Conservation (phyloP, 225 moss, liverwort and hornwort genomes). For the Pseudoscleropodium purum region DNA sequence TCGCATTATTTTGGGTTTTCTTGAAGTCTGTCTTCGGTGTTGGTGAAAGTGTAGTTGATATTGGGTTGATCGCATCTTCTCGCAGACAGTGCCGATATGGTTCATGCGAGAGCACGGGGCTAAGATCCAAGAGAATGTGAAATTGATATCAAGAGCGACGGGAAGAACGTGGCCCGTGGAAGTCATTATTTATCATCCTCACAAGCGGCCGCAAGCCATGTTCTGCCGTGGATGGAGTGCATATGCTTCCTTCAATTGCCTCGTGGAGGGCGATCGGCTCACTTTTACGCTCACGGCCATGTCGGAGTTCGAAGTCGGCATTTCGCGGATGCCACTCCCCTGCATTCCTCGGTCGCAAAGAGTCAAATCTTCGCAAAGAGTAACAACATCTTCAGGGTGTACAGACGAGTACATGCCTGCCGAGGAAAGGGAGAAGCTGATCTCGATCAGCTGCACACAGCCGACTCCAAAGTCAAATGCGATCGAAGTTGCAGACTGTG, state of each 20-base stretch:
- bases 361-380: not conserved
- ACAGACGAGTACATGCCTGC: not conserved
- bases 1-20: not conserved
- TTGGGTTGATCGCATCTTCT: not conserved
- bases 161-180: not conserved
- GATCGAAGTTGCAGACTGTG: not conserved
- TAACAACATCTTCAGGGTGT: not conserved
- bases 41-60: not conserved
- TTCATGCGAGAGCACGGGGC: conserved; percentile 6
- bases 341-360: not conserved
- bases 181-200: conserved; percentile 1
- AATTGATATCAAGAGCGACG: not conserved
- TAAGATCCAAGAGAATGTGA: not conserved
- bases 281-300: conserved; percentile 5
- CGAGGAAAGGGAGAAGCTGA: not conserved
- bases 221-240: conserved; percentile 11
- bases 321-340: not conserved
- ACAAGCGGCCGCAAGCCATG: not conserved
- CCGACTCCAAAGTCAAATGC: not conserved
- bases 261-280: conserved; percentile 1
- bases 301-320: conserved; percentile 15
- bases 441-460: not conserved
- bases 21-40: not conserved
- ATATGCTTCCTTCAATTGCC: conserved; percentile 7
- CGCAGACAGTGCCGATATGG: conserved; percentile 12